These are phyloP conservation scores for Phytopythium oedochilum DNA, from an alignment of 352 stramenopile species.

Conservation along the genomic window DNA sequence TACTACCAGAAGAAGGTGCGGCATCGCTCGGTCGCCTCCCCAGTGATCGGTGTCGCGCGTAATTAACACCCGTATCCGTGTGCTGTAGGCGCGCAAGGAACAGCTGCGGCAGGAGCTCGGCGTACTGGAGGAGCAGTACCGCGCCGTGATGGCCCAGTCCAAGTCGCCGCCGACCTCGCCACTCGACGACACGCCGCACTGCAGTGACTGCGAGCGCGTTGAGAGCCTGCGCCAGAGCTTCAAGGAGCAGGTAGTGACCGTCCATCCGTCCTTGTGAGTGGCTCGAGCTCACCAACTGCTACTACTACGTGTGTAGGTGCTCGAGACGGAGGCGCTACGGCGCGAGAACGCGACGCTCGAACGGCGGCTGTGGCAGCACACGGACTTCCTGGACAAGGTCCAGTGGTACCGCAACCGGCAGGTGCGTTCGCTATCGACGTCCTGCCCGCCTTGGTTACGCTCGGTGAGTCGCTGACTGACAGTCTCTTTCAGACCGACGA, in stretches of 20 bases:
- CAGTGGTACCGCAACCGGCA: constrained; percentile 12
- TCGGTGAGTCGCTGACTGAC: too few species aligned
- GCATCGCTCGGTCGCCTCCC: too few species aligned
- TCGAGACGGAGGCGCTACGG: constrained; percentile 20
- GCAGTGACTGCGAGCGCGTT: constrained; percentile 6
- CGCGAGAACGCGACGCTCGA: constrained; percentile 21
- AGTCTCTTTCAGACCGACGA: not conserved
- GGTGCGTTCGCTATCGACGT: too few species aligned
- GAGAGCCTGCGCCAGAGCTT: constrained; percentile 1
- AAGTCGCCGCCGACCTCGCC: not conserved
- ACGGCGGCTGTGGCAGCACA: constrained; percentile 16
- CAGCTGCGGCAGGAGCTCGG: constrained; percentile 20
- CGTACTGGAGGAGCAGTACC: constrained; percentile 21
- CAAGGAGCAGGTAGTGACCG: constrained; percentile 9
- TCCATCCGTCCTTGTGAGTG: too few species aligned
- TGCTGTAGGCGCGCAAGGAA: constrained; percentile 13
- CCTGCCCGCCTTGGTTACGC: too few species aligned
- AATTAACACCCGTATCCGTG: too few species aligned
- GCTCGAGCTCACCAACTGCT: too few species aligned
- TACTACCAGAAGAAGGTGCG: constrained; percentile 32
- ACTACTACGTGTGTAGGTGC: too few species aligned
- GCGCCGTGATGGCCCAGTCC: constrained; percentile 14
- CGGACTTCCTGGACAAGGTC: constrained; percentile 23
- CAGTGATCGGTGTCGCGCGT: too few species aligned
- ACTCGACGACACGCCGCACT: not conserved